A percentile compares a stretch with the other conserved stretches of the same genome.
Evolutionary conservation across 2,329 filamentous ascomycete genomes (phyloP).

Genomic region (Magnaporthales sp.): DNA sequence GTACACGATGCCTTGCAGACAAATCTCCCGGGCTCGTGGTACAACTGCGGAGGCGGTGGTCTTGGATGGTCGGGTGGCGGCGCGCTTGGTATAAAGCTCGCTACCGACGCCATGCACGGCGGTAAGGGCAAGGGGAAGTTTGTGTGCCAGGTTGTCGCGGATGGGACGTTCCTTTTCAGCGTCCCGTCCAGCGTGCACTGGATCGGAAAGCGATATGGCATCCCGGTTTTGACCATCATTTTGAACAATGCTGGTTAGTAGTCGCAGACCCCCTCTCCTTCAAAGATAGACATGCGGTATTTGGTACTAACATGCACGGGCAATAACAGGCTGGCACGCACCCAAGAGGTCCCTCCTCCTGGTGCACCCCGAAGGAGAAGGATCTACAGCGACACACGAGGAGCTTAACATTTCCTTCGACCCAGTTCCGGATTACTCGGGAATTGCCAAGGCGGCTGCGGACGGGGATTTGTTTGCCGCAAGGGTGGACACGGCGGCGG

Average conservation of each 20-base stretch:
- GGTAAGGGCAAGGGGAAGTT: slow-evolving; percentile 36
- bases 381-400: slow-evolving; percentile 46
- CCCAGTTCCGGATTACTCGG: slow-evolving; percentile 48
- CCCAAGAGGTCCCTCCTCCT: slow-evolving; percentile 46
- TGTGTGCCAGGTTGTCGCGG: slow-evolving; percentile 40
- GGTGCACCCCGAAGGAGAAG: slow-evolving; percentile 49
- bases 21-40: slow-evolving; percentile 41
- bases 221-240: slow-evolving; percentile 39
- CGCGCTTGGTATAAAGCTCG: slow-evolving; percentile 40
- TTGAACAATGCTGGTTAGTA: slow-evolving; percentile 40
- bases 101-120: slow-evolving; percentile 28
- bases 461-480: slow-evolving; percentile 44
- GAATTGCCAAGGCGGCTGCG: slow-evolving; percentile 51
- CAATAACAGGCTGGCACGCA: slow-evolving; percentile 44
- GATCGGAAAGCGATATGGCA: slow-evolving; percentile 36
- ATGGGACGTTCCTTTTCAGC: slow-evolving; percentile 39
- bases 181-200: slow-evolving; percentile 40
- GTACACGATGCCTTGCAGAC: slow-evolving; percentile 62
- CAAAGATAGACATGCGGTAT: not conserved
- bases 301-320: not conserved
- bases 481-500: slow-evolving; percentile 33
- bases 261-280: not conserved
- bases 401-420: slow-evolving; percentile 55
- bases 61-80: slow-evolving; percentile 45
- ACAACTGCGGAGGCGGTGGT: slow-evolving; percentile 45